A percentile compares a stretch with the other conserved stretches of the same genome.
Evolutionary conservation across 495 filamentous ascomycete genomes (phyloP).

Genomic region (Chaetomium tenue): DNA sequence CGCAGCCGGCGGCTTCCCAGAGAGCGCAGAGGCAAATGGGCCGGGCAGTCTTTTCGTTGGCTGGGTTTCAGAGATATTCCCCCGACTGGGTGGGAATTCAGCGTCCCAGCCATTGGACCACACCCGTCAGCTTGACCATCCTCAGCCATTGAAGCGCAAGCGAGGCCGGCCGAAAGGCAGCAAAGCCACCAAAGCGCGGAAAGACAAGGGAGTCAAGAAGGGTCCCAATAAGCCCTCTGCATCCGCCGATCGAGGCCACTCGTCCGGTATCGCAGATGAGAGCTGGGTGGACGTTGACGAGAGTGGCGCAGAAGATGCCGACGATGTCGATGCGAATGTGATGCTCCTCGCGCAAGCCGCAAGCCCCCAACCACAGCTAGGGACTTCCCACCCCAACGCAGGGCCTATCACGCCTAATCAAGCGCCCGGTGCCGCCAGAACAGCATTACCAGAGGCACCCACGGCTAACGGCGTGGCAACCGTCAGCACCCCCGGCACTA

Average conservation of each 20-base stretch:
- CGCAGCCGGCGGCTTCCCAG: conserved; percentile 50
- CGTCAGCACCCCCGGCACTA: conserved; percentile 31
- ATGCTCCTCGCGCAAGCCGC: conserved; percentile 32
- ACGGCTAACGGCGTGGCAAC: background rate
- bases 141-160: conserved; percentile 38
- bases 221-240: conserved; percentile 29
- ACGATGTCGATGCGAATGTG: conserved; percentile 31
- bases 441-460: conserved; percentile 24
- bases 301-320: conserved; percentile 14
- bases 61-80: conserved; percentile 59
- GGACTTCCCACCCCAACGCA: background rate
- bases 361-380: conserved; percentile 17
- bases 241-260: conserved; percentile 4
- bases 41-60: conserved; percentile 56
- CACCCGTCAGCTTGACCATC: conserved; percentile 25
- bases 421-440: conserved; percentile 7
- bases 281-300: conserved; percentile 38
- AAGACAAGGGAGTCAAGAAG: conserved; percentile 53
- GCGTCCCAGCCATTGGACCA: conserved; percentile 27
- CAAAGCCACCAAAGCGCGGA: conserved; percentile 49
- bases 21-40: conserved; percentile 54
- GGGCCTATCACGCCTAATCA: background rate
- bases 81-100: conserved; percentile 39
- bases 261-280: conserved; percentile 19
- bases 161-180: conserved; percentile 54